These are phyloP conservation scores for Paraurostyla sp. DNA, from an alignment of 73 alveolate species.

Conservation along the genomic window DNA sequence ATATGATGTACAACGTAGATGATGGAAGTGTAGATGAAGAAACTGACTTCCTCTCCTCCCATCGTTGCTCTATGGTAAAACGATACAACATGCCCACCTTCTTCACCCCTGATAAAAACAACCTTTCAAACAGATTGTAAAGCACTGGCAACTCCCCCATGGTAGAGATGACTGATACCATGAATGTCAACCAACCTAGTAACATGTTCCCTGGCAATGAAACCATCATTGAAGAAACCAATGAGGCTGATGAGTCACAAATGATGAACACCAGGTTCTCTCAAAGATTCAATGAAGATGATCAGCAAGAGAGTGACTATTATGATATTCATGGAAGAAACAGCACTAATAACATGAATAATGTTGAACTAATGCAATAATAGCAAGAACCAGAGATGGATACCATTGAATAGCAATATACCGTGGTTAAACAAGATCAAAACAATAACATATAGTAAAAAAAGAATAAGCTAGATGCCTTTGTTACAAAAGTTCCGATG, in stretches of 20 bases:
- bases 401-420: not conserved
- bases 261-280: not conserved
- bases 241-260: slow-evolving; percentile 45
- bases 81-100: slow-evolving; percentile 60
- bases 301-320: not conserved
- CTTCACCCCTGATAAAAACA: slow-evolving; percentile 56
- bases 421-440: not conserved
- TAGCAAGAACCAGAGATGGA: not conserved
- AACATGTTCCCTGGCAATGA: not conserved
- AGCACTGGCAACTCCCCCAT: slow-evolving; percentile 9
- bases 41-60: slow-evolving; percentile 21
- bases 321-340: not conserved
- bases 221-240: slow-evolving; percentile 44
- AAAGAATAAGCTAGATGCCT: slow-evolving; percentile 22
- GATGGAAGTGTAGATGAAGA: slow-evolving; percentile 54
- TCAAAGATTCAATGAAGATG: not conserved
- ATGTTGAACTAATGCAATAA: not conserved
- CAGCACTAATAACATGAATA: not conserved
- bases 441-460: not conserved
- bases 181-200: slow-evolving; percentile 15
- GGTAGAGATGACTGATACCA: not conserved
- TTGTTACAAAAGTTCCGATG: slow-evolving; percentile 50
- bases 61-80: slow-evolving; percentile 52
- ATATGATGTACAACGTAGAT: not conserved
- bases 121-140: not conserved